phyloP scores from a whole-genome alignment of 805 yeast genomes.

The Saturnispora bothae region DNA sequence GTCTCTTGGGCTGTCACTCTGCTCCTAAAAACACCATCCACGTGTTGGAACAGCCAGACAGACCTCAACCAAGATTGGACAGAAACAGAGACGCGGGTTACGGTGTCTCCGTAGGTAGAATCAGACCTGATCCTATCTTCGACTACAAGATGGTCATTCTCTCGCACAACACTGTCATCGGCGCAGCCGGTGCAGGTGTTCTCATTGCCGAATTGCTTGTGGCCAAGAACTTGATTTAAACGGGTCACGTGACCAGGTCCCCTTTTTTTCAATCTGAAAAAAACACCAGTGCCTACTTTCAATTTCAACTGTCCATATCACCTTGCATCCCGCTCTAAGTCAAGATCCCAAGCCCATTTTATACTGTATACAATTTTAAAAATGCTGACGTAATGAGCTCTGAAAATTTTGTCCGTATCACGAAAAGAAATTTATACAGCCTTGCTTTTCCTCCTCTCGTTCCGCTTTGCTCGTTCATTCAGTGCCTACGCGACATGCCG shows the following conservation, averaged over 20 bases:
- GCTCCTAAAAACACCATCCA: constrained; percentile 92
- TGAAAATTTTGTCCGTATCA: neutral
- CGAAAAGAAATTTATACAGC: neutral
- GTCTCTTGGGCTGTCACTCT: constrained; percentile 68
- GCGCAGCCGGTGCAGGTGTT: constrained; percentile 98
- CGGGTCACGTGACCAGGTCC: too few relatives aligned
- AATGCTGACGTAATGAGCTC: neutral
- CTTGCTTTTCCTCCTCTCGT: neutral
- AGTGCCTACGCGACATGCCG: constrained; percentile 1
- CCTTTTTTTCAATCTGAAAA: too few relatives aligned
- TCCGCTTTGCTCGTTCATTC: neutral
- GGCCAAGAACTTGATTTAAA: constrained; percentile 66
- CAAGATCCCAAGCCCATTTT: too few relatives aligned
- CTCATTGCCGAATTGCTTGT: constrained; percentile 85
- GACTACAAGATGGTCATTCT: constrained; percentile 96
- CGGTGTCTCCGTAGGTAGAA: constrained; percentile 90
- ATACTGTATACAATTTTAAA: too few relatives aligned
- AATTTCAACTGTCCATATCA: too few relatives aligned
- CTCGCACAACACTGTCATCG: constrained; percentile 94
- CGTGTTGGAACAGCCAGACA: constrained; percentile 78
- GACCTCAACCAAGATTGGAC: constrained; percentile 98
- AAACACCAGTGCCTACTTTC: too few relatives aligned
- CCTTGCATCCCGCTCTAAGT: too few relatives aligned
- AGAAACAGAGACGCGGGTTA: constrained; percentile 90
- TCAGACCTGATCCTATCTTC: constrained; percentile 85